A percentile compares a stretch with the other conserved stretches of the same genome.
These are phyloP conservation scores for Colletotrichum limetticola DNA, from an alignment of 2,329 filamentous ascomycete genomes.

Conservation along the genomic window DNA sequence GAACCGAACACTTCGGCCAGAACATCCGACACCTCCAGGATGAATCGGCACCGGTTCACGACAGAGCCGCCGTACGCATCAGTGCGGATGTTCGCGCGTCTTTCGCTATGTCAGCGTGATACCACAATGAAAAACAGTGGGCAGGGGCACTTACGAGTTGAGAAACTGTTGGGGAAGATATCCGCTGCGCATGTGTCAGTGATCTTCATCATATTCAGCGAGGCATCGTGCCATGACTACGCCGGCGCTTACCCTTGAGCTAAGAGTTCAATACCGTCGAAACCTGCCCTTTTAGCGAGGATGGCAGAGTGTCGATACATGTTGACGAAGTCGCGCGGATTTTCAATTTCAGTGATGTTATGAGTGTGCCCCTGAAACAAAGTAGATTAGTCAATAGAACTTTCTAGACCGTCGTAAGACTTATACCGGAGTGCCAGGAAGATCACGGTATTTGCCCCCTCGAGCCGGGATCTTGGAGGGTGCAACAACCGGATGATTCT, in stretches of 20 bases:
- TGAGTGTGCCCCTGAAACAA: background rate
- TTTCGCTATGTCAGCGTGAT: conserved; percentile 8
- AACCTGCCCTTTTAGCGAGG: conserved; percentile 49
- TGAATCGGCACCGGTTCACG: conserved; percentile 60
- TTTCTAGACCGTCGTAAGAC: background rate
- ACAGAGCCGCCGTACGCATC: conserved; percentile 61
- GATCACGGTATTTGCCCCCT: conserved; percentile 17
- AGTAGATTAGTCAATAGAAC: background rate
- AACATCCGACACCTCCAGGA: conserved; percentile 56
- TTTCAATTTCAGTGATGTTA: conserved; percentile 9
- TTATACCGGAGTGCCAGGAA: conserved; percentile 2
- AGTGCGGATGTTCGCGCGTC: conserved; percentile 56
- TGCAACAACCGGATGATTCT: background rate
- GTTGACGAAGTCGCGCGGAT: conserved; percentile 25
- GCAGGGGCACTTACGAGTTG: conserved; percentile 1
- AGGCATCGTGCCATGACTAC: no score
- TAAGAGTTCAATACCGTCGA: conserved; percentile 57
- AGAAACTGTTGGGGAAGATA: conserved; percentile 27
- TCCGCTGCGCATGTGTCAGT: background rate
- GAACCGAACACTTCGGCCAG: background rate
- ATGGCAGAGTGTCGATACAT: conserved; percentile 35
- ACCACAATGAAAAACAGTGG: background rate
- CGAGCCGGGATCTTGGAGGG: background rate
- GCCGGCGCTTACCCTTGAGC: conserved; percentile 16
- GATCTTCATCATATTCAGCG: no score